Evolutionary conservation across 2,329 filamentous ascomycete genomes (phyloP), one percentile per base, ranked within the genome.

Genomic region (Phialophora macrospora): DNA sequence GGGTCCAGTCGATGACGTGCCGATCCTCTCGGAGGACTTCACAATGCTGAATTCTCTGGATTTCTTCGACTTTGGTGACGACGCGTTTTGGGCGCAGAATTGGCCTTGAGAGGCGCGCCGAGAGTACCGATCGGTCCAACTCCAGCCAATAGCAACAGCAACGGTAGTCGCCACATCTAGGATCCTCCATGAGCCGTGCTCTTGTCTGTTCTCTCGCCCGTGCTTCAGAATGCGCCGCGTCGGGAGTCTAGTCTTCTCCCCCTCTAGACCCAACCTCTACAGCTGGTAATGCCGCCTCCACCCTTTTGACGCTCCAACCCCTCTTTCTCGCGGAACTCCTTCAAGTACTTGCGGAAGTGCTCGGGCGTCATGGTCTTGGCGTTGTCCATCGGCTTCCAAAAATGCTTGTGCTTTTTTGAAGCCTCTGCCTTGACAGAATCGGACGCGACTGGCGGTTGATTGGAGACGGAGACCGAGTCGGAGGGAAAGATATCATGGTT

Each of bases 1-100:
- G 12, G 20, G 14, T 1, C 3, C 12, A 14, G 24, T 17, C 9
- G 49, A 52, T 30, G 49, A 28, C 14, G 14, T 52, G 12, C 49
- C 51, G 9, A 12, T 11, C 9, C 22, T 32, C 3, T 12, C 51
- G 2, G 51, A 54, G 7, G 51, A 54, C 28, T 54, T 54, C 9
- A 14, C 22, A 12, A 54, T 20, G 24, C 32, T 54, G 51, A 26
- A 54, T 14, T 54, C 51, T 26, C 17, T 54, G 1, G 51, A 32
- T 28, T 54, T 54, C 51, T 54, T 54, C 28, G 24, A 54, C 22
- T 54, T 54, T 32, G 51, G 20, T 3, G 51, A 54, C 24, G 51
- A 54, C 20, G 9, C 51, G 5, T 30, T 54, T 2, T 54, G 51
- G 51, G 26, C 0, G 2, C 24, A 54, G 26, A 54, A 28, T n/a